A percentile compares a stretch with the other conserved stretches of the same genome.
These are phyloP conservation scores for Paraurostyla sp. DNA, from an alignment of 73 alveolate species.

Conservation along the genomic window DNA sequence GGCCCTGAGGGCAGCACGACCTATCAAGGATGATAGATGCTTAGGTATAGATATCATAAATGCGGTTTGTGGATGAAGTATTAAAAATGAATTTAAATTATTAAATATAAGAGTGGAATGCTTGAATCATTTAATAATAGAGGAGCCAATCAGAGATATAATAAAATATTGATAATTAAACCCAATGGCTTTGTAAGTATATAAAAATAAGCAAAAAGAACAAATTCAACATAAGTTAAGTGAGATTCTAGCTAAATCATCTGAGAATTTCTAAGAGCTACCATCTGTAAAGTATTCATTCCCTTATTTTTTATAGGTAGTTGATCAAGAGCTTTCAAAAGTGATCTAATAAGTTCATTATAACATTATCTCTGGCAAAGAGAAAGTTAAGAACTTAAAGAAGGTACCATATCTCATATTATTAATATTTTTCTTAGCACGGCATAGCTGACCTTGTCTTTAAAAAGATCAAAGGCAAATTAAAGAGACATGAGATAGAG, in stretches of 20 bases:
- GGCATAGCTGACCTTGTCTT: neutral
- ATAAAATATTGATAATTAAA: neutral
- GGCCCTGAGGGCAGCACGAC: conserved; percentile 37
- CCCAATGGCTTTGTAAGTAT: conserved; percentile 14
- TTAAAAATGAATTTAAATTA: neutral
- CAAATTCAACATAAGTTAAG: neutral
- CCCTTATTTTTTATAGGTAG: neutral
- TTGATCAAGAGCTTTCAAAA: neutral
- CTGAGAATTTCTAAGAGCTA: neutral
- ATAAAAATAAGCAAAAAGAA: neutral
- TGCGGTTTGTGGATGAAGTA: neutral
- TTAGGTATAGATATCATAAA: conserved; percentile 52
- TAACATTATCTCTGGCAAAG: neutral
- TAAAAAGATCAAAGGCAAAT: conserved; percentile 33
- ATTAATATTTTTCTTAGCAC: neutral
- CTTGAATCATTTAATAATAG: too few species aligned
- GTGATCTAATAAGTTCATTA: neutral
- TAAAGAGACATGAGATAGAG: conserved; percentile 36
- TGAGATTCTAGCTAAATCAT: neutral
- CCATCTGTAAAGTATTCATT: neutral
- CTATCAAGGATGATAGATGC: neutral
- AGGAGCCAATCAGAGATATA: too few species aligned
- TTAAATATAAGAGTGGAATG: too few species aligned
- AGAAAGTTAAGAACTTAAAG: neutral
- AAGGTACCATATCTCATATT: neutral